These are phyloP conservation scores for Inga laurina DNA, from an alignment of 306 rosid species.

Conservation along the genomic window DNA sequence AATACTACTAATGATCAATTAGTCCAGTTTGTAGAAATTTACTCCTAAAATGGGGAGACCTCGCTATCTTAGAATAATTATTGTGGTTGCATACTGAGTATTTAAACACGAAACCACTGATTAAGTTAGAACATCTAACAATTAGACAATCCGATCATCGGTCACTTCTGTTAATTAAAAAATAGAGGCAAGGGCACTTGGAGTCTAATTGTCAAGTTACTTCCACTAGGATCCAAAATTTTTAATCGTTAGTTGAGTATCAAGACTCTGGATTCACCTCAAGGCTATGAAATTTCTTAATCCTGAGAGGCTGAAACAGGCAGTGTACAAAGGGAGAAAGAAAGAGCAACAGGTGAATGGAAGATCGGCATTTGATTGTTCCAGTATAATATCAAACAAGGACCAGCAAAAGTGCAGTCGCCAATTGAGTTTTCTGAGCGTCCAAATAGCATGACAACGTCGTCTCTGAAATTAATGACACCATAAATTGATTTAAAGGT, in stretches of 20 bases:
- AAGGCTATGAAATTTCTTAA: neutral
- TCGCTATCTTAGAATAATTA: too few species aligned
- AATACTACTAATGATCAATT: too few species aligned
- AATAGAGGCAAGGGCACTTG: neutral
- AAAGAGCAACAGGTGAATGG: neutral
- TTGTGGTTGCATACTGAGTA: too few species aligned
- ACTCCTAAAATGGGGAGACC: too few species aligned
- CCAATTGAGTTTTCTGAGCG: conserved; percentile 15
- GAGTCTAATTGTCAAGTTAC: neutral
- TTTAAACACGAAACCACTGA: too few species aligned
- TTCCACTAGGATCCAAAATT: neutral
- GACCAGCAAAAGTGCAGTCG: neutral
- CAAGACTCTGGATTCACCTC: neutral
- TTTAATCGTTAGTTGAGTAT: too few species aligned
- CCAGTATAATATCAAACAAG: conserved; percentile 15
- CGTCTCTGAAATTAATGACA: conserved; percentile 8
- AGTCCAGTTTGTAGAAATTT: too few species aligned
- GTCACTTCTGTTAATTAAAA: neutral
- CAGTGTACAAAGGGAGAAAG: neutral
- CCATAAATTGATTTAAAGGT: conserved; percentile 16
- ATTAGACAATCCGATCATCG: too few species aligned
- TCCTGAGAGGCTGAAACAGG: neutral
- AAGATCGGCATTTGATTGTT: neutral
- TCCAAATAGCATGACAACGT: conserved; percentile 20
- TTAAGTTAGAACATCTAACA: too few species aligned